A percentile compares a stretch with the other conserved stretches of the same genome.
Conservation (phyloP, 2,329 filamentous ascomycete genomes). For the Ophiocordyceps camponoti-floridani region DNA sequence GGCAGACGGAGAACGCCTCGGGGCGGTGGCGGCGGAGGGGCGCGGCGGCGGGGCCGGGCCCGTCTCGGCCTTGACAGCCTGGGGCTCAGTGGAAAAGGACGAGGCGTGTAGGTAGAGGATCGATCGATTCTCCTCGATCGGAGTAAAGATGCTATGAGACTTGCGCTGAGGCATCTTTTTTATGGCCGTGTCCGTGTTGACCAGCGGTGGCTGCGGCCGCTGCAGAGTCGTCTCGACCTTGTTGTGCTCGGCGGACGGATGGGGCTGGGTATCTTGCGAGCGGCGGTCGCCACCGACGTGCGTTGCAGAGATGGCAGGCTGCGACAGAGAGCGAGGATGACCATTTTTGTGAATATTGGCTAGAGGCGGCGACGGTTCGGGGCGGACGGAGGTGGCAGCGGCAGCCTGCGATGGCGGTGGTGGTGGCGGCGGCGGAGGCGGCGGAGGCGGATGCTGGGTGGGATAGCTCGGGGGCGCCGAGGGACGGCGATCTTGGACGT, state of each 20-base stretch:
- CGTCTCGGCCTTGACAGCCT: slow-evolving; percentile 17
- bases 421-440: background rate
- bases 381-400: slow-evolving; percentile 24
- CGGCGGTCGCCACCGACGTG: slow-evolving; percentile 14
- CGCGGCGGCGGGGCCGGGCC: slow-evolving; percentile 1
- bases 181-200: slow-evolving; percentile 33
- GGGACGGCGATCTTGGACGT: slow-evolving; percentile 59
- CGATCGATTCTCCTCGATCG: slow-evolving; percentile 83
- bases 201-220: slow-evolving; percentile 23
- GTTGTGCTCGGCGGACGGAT: slow-evolving; percentile 31
- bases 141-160: slow-evolving; percentile 88
- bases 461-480: slow-evolving; percentile 52
- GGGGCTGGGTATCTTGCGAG: slow-evolving; percentile 32
- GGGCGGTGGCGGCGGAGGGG: slow-evolving; percentile 3
- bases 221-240: slow-evolving; percentile 26
- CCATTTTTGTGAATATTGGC: slow-evolving; percentile 32
- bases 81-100: slow-evolving; percentile 41
- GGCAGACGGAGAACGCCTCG: slow-evolving; percentile 42
- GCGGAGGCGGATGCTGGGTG: slow-evolving; percentile 32
- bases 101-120: slow-evolving; percentile 72
- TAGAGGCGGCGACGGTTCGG: slow-evolving; percentile 42
- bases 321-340: slow-evolving; percentile 23
- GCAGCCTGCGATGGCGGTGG: slow-evolving; percentile 17
- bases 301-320: slow-evolving; percentile 31
- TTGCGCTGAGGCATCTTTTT: slow-evolving; percentile 58